Base-by-base conservation (phyloP, 2,329 filamentous ascomycete genomes). In the Aureobasidium sp. region DNA sequence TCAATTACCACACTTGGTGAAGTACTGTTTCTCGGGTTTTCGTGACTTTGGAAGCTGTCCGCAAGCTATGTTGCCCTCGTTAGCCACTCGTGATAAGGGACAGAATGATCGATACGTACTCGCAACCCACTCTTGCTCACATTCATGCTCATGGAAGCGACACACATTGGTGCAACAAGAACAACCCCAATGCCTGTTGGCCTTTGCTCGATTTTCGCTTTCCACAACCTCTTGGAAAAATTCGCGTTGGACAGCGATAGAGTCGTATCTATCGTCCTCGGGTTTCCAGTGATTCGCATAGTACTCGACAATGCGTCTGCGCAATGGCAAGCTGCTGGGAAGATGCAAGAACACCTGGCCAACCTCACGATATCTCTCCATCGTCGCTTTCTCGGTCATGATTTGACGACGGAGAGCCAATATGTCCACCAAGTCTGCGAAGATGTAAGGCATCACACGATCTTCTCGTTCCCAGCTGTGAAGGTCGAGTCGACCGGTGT, bases 61-160 rank as follows among this genome's bases (percentile, higher is more conserved):
- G 8, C 52, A 56, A 29, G 52, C 52, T 56, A 17, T 42, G 2
- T 42, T 2, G 6, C 19, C 27, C 33, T n/a, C n/a, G n/a, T n/a
- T n/a, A n/a, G n/a, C n/a, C n/a, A n/a, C n/a, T n/a, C n/a, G n/a
- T n/a, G n/a, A n/a, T n/a, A n/a, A n/a, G n/a, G n/a, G n/a, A n/a
- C n/a, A n/a, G n/a, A n/a, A n/a, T n/a, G 14, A 39, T 39, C n/a
- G 6, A 17, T 24, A 37, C 59, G 8, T 54, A 61, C 59, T 61
- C 19, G 59, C 59, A 27, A 19, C 14, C 59, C 48, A 45, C 22
- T 61, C 59, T 22, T 61, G 27, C 14, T 45, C 22, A 22, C 19
- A 22, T 15, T 45, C 59, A 22, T 61, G 59, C 15, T 61, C 59
- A 37, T 61, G 59, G 15, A 44, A 61, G 17, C 37, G 37, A 22